Percentiles rank a stretch among this genome's conserved stretches.
Evolutionary conservation across 352 stramenopile genomes (phyloP).

Genomic region (Pythium phragmitis): DNA sequence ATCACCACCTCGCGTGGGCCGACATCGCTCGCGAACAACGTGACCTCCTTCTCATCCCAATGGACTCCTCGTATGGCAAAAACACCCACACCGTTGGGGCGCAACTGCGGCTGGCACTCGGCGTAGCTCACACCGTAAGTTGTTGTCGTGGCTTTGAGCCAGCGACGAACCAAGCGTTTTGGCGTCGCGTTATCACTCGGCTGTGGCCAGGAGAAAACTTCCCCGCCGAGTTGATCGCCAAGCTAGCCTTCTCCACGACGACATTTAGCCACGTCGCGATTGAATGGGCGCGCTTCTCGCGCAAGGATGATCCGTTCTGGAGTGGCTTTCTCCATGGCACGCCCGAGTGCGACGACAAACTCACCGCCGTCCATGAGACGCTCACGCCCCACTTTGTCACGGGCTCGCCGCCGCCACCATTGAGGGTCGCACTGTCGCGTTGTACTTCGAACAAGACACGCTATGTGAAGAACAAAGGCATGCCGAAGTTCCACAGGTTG

Average conservation of each 20-base stretch:
- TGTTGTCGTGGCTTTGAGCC: conserved; percentile 11
- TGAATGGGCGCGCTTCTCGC: not conserved
- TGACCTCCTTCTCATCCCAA: no score
- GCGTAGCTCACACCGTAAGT: not conserved
- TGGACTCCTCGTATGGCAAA: no score
- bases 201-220: not conserved
- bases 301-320: not conserved
- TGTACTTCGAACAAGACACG: not conserved
- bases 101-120: not conserved
- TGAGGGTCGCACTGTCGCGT: not conserved
- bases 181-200: not conserved
- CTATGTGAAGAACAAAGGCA: not conserved
- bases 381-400: not conserved
- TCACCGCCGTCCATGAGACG: not conserved
- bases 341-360: not conserved
- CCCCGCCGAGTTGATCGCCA: no score
- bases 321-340: conserved; percentile 2
- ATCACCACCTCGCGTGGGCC: not conserved
- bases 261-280: not conserved
- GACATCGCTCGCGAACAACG: not conserved
- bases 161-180: not conserved
- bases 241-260: not conserved
- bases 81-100: not conserved
- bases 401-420: not conserved
- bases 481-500: not conserved